Base-by-base conservation (phyloP, 2,329 filamentous ascomycete species). In the Neonectria ditissima region DNA sequence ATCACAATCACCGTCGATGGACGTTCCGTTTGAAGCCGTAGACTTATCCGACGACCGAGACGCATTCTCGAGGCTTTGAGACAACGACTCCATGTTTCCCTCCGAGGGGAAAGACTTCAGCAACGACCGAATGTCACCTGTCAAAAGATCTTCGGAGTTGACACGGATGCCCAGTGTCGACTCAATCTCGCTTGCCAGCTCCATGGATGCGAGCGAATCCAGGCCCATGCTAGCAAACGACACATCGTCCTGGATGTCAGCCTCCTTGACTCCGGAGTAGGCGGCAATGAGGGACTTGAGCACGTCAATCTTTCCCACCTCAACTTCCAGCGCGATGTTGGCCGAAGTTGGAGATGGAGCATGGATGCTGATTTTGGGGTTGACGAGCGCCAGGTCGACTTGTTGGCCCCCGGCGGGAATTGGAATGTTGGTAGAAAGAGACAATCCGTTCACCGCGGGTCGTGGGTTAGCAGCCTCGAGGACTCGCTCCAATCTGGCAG, bases 151-250 rank as follows among this genome's bases (percentile, higher is more conserved):
- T 8, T 59, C 65, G 2, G 63, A 34, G 11, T 60, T 56, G n/a
- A 66, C 54, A 3, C 57, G 53, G 28, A 69, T 57, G 4, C 55
- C 55, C 7, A 70, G 54, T 14, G 65, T 62, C 11, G 62, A 55
- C 50, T 65, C 57, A 3, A 71, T 56, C 28, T 71, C 69, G 48
- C 61, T 51, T 1, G 66, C 62, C 32, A 71, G 37, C 30, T 71
- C 69, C 32, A 69, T 68, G 0, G 67, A 62, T 1, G 67, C 65
- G 4, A 71, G 28, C 3, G 69, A 69, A 41, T 71, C 69, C 7
- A 71, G 8, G 10, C 69, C 67, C 52, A 71, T 59, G 47, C 54
- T 62, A 5, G 58, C 50, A 13, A 71, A 61, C 28, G 45, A 59
- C 8, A 63, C 55, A 11, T 66, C 59, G 11, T 69, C 45, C 22